phyloP scores from a whole-genome alignment of 73 alveolate genomes.

The Paramecium sonneborni region DNA sequence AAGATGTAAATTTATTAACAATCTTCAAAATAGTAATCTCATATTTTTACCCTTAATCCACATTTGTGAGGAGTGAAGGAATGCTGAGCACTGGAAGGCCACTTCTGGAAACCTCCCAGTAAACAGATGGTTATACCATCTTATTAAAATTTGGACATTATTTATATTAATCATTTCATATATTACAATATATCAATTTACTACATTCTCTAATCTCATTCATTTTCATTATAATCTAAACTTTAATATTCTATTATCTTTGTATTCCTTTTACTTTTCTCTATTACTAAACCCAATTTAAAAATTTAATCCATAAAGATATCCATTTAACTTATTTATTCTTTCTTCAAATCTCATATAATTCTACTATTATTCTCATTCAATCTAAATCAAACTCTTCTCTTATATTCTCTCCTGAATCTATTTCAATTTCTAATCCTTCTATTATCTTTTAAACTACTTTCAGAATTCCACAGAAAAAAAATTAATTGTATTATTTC shows the following conservation, averaged over 20 bases:
- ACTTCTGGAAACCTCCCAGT: constrained; percentile 27
- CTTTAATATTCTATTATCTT: neutral
- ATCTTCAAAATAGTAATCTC: neutral
- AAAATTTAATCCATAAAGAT: neutral
- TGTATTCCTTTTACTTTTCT: neutral
- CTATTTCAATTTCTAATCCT: no score
- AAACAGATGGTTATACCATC: constrained; percentile 48
- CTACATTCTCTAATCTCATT: neutral
- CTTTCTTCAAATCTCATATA: neutral
- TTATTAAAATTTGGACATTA: neutral
- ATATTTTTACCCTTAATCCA: neutral
- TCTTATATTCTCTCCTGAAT: no score
- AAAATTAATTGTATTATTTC: no score
- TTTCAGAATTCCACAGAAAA: no score
- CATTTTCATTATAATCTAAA: neutral
- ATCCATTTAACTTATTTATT: neutral
- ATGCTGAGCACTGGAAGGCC: constrained; percentile 31
- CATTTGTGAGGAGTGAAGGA: constrained; percentile 21
- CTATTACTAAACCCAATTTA: neutral
- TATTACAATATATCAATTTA: neutral
- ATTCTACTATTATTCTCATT: neutral
- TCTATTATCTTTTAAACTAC: no score
- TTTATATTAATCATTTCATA: neutral
- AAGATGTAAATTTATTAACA: neutral
- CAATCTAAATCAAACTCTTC: no score